Conservation (phyloP, 1,139 yeast genomes). For the Scheffersomyces titani region DNA sequence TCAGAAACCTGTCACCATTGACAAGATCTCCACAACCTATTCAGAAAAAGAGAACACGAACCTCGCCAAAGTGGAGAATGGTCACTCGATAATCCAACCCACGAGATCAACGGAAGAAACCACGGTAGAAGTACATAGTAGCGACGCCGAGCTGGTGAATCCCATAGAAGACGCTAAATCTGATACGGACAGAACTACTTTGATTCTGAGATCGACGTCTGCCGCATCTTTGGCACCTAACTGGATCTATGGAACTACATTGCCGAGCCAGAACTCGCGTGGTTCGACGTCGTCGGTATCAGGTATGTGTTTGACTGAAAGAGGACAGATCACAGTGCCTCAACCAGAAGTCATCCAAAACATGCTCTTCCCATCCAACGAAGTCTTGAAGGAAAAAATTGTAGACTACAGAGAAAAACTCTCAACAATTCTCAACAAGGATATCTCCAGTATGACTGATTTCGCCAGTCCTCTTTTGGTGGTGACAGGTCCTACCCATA, state of each 20-base stretch:
- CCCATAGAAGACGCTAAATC: background rate
- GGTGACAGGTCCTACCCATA: slow-evolving; percentile 40
- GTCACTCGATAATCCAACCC: background rate
- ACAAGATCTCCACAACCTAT: background rate
- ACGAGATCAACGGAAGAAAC: slow-evolving; percentile 2
- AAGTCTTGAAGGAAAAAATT: slow-evolving; percentile 27
- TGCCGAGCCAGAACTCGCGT: slow-evolving; percentile 9
- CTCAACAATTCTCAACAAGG: slow-evolving; percentile 12
- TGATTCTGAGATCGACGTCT: background rate
- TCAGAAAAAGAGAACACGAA: background rate
- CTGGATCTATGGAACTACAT: slow-evolving; percentile 20
- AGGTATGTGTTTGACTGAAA: slow-evolving; percentile 25
- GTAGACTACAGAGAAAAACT: slow-evolving; percentile 20
- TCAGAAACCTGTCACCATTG: background rate
- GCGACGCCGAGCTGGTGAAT: slow-evolving; percentile 5
- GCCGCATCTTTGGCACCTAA: slow-evolving; percentile 1
- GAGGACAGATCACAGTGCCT: slow-evolving; percentile 37
- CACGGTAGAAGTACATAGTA: slow-evolving; percentile 7
- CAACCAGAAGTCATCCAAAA: slow-evolving; percentile 51
- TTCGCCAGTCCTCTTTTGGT: slow-evolving; percentile 28
- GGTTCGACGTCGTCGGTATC: slow-evolving; percentile 13
- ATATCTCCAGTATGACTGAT: background rate
- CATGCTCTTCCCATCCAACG: slow-evolving; percentile 36
- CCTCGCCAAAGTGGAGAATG: background rate
- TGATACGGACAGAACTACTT: background rate